Base-by-base conservation (phyloP, 129 eudicot species). In the Gnaphalium uliginosum region DNA sequence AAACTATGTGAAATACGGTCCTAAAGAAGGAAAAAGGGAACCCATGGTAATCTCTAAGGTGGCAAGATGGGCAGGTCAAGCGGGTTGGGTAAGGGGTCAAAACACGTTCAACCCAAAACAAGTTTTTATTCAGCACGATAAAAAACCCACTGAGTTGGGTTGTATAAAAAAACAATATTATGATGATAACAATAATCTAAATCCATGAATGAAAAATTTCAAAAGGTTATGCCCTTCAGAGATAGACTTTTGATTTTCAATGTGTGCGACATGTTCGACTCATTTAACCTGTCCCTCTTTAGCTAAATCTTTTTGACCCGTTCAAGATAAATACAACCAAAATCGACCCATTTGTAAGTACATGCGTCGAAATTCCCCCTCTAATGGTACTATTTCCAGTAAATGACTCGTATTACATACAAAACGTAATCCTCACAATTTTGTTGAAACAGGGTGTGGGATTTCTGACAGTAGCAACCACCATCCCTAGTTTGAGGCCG, bases 381-480 rank as follows among this genome's bases (percentile, higher is more conserved):
- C 2, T 22, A 54, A n/a, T 54, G 25, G 11, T n/a, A 54, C 8
- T 54, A 54, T 17, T 51, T 54, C 60, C 14, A 10, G 27, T 57
- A 57, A 57, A 57, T 61, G 67, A 25, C 18, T 0, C 6, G 14
- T 13, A 5, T 59, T 3, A 24, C 17, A 25, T 59, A 59, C 4
- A 10, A 22, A 24, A 8, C 66, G 24, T 54, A 54, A 54, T 10
- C 13, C 19, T 59, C 66, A 2, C 67, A 24, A 61, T 61, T 24
- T 13, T 23, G 6, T 68, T 53, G 35, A 43, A 77, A n/a, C 88
- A 92, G 96, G 97, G 97, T 26, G 84, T 85, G 32, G 70, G 81
- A 25, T 50, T 92, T 61, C 60, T 92, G 71, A 87, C 93, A 50
- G 54, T 89, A 69, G 88, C 90, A 73, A 92, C 96, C 11, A 81